Percentiles rank a stretch among this genome's conserved stretches.
phyloP scores from a whole-genome alignment of 1,284 basidiomycete genomes.

The Inonotus obliquus region DNA sequence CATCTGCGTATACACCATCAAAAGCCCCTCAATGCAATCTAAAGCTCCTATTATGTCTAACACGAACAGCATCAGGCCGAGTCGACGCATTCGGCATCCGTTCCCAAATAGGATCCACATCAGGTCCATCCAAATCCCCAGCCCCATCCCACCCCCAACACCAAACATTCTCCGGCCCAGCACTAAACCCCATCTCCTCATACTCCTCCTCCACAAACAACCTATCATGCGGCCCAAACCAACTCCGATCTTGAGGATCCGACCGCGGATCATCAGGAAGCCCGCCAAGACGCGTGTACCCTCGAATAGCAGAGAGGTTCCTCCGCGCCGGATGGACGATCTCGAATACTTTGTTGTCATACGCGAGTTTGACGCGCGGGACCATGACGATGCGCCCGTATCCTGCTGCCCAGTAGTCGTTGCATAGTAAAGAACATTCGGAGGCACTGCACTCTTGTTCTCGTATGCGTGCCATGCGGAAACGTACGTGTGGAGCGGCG shows the following conservation, averaged over 20 bases:
- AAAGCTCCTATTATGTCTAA: slow-evolving; percentile 69
- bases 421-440: slow-evolving; percentile 93
- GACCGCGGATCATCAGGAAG: slow-evolving; percentile 90
- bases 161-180: slow-evolving; percentile 90
- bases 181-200: slow-evolving; percentile 66
- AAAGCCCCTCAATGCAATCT: slow-evolving; percentile 19
- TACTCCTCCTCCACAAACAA: slow-evolving; percentile 86
- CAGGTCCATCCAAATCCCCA: slow-evolving; percentile 90
- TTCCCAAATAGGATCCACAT: slow-evolving; percentile 96
- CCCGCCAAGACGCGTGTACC: slow-evolving; percentile 85
- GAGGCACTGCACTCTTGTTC: slow-evolving; percentile 89
- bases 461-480: slow-evolving; percentile 84
- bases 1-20: too few relatives aligned
- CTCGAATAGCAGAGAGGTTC: slow-evolving; percentile 90
- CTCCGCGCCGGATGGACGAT: slow-evolving; percentile 86
- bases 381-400: slow-evolving; percentile 97
- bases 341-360: slow-evolving; percentile 91
- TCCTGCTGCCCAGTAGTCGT: slow-evolving; percentile 90
- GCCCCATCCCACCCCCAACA: slow-evolving; percentile 99
- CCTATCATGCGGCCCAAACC: slow-evolving; percentile 94
- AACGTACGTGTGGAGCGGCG: slow-evolving; percentile 79
- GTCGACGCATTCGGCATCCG: slow-evolving; percentile 67
- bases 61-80: slow-evolving; percentile 53
- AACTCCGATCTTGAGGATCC: slow-evolving; percentile 90
- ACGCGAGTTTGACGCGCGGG: slow-evolving; percentile 90